A percentile compares a stretch with the other conserved stretches of the same genome.
Evolutionary conservation across 1,139 yeast genomes (phyloP).

Genomic region (Zygoascus meyerae): DNA sequence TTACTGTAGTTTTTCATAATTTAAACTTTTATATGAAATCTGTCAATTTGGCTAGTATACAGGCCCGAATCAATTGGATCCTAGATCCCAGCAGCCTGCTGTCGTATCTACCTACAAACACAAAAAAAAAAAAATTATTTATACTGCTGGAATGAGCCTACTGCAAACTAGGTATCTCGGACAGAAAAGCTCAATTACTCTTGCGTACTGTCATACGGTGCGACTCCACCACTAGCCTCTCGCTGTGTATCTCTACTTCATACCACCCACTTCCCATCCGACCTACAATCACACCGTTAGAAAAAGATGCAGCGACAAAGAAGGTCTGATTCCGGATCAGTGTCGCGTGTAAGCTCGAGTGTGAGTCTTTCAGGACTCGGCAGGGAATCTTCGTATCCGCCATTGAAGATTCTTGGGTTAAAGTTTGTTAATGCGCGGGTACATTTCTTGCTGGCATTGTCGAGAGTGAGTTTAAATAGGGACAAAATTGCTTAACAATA

Average conservation of each 20-base stretch:
- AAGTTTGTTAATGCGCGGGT: conserved; percentile 68
- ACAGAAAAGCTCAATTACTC: too few species aligned
- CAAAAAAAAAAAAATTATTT: too few species aligned
- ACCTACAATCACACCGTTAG: background rate
- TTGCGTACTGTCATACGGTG: too few species aligned
- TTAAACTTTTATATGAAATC: background rate
- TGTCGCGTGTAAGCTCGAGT: conserved; percentile 17
- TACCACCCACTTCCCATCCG: background rate
- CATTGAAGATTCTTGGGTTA: conserved; percentile 54
- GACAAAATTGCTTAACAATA: background rate
- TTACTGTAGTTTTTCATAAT: background rate
- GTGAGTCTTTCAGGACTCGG: conserved; percentile 13
- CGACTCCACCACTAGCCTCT: background rate
- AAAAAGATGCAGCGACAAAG: conserved; percentile 10
- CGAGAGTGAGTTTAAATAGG: conserved; percentile 23
- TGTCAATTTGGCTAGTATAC: too few species aligned
- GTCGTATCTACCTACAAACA: too few species aligned
- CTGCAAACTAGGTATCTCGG: too few species aligned
- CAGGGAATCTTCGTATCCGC: conserved; percentile 15
- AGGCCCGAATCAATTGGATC: too few species aligned
- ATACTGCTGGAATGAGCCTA: too few species aligned
- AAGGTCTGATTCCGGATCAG: conserved; percentile 15
- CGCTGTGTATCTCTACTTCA: background rate
- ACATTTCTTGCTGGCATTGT: conserved; percentile 52
- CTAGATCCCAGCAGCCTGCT: too few species aligned